Evolutionary conservation across 2,329 filamentous ascomycete species (phyloP), one percentile per base, ranked within the genome.

Genomic region (Colletotrichum brevisporum): DNA sequence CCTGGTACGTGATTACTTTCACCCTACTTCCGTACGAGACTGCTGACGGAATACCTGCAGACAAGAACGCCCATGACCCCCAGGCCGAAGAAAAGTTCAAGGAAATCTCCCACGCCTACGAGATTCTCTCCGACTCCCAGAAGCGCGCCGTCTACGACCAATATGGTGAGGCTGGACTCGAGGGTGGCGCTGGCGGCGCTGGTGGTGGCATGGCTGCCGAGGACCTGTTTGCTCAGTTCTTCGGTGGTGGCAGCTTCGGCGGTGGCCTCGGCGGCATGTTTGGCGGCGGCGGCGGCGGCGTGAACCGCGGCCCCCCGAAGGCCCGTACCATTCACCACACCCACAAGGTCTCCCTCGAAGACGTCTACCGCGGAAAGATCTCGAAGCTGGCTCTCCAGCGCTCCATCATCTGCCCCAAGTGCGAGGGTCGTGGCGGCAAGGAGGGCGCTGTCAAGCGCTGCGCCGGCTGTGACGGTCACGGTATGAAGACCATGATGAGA

Each of bases 401-500:
- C 79, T 98, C 95, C 13, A 92, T 99, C 80, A 96, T 99, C 83
- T 99, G 96, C 87, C 86, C 94, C 73, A 95, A 95, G 84, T 99
- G 96, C 81, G 92, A 96, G 69, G 96, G 96, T 72, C 90, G 94
- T 69, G 96, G 96, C 78, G 96, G 96, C 74, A 99, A 99, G 86
- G 95, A 98, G 73, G 96, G 96, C 73, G 94, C 96, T n/a, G 95
- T 98, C 73, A 95, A 95, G 85, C 93, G 92, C 77, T 99, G 96
- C 83, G 79, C 89, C 48, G 93, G 94, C 78, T 99, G 96, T 82
- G 94, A 97, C 77, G 96, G 96, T 74, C 90, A 92, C 73, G 96
- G 96, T 83, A 97, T 98, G 93, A 98, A 98, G 92, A 98, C 94
- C 48, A 98, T 99, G 95, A 98, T 99, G 96, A 93, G 97, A 80